Evolutionary conservation across 106 monocot species (phyloP), one percentile per base, ranked within the genome.

Genomic region (Agapanthus africanus): DNA sequence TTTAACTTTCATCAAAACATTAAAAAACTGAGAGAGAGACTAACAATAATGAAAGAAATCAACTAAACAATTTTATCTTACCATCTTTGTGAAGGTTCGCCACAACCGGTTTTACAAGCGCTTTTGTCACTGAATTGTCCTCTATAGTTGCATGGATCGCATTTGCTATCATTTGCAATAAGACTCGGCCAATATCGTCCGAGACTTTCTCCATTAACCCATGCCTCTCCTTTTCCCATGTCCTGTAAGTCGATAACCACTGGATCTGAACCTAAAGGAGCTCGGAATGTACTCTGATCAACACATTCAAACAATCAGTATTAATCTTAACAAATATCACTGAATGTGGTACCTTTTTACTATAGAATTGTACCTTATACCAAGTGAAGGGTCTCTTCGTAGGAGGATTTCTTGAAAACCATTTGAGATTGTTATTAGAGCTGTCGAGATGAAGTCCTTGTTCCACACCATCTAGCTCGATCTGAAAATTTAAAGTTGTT

Each of bases 151-250:
- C 83, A 87, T 1, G 10, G 7, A 0, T 33, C 18, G 63, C 76
- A 74, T 34, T 70, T 39, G 21, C 52, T n/a, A 19, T 26, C 22
- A 11, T 32, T 2, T 30, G 77, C 80, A 0, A 40, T 68, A 64
- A 38, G 37, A 9, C 3, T 59, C 5, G 82, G 83, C 87, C 87
- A 87, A 50, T 41, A 83, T 13, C 87, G 74, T 4, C 87, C 87
- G 19, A 87, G 27, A 68, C 70, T 83, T 35, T 87, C 41, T 27
- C 80, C 80, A 44, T 87, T 87, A 18, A 87, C 77, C 83, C 83
- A 87, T 1, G 83, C 83, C 0, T 37, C 37, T 26, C 87, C 87
- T 59, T 83, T 87, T 0, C 74, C 71, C 65, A 87, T 60, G 11
- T 80, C 87, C 1, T 68, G 44, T 40, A 80, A 59, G 72, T 87